phyloP scores from a whole-genome alignment of 495 filamentous ascomycete species.

The Polyplosphaeria fusca region DNA sequence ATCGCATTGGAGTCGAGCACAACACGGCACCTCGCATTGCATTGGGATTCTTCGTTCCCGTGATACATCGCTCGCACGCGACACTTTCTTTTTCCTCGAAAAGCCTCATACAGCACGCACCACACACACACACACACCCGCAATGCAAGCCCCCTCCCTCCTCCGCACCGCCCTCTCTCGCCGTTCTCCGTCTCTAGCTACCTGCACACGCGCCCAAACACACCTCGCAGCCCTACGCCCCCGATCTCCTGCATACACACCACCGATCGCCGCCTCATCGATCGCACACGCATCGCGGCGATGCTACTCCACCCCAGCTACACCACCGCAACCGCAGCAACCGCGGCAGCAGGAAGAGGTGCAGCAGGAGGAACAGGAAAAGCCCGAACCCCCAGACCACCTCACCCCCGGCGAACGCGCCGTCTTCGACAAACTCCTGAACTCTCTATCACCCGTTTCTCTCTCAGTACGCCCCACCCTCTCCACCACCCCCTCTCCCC shows the following conservation, averaged over 20 bases:
- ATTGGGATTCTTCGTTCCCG: no score
- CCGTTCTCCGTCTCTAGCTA: no score
- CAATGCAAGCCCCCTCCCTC: slow-evolving; percentile 7
- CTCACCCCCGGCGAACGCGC: slow-evolving; percentile 47
- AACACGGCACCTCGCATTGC: no score
- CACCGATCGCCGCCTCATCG: background rate
- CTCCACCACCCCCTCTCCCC: background rate
- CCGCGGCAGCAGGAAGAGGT: no score
- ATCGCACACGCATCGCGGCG: background rate
- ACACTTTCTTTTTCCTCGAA: no score
- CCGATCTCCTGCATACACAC: background rate
- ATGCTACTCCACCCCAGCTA: slow-evolving; percentile 2
- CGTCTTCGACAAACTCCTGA: slow-evolving; percentile 49
- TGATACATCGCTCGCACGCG: no score
- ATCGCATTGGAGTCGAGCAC: no score
- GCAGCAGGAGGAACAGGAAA: no score
- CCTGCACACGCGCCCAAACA: no score
- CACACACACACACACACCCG: no score
- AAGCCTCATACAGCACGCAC: no score
- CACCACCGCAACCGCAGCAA: no score
- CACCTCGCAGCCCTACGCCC: slow-evolving; percentile 3
- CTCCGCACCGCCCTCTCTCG: slow-evolving; percentile 17
- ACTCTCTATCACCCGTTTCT: slow-evolving; percentile 43
- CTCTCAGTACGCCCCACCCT: slow-evolving; percentile 47
- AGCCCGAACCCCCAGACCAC: slow-evolving; percentile 50